Evolutionary conservation across 164 flowering plant genomes (phyloP).

Genomic region (Aristolochia fimbriata): DNA sequence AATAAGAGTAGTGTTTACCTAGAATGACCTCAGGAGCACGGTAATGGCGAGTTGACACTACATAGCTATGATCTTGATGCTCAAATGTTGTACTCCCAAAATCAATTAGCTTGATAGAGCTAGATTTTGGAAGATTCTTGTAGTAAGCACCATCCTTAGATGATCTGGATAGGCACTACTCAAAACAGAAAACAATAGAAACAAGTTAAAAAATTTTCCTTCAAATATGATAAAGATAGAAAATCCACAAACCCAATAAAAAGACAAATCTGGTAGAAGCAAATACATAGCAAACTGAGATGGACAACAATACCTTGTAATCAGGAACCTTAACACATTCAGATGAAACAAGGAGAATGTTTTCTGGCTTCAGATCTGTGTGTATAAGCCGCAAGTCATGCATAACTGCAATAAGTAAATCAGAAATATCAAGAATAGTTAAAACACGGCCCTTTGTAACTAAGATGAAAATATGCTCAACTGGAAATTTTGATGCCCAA

Average conservation of each 20-base stretch:
- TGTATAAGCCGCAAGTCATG: conserved; percentile 83
- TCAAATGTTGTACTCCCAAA: conserved; percentile 91
- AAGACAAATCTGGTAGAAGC: neutral
- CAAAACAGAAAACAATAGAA: conserved; percentile 5
- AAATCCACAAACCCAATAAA: neutral
- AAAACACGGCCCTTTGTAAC: neutral
- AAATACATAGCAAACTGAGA: neutral
- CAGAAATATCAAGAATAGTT: neutral
- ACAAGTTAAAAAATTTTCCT: conserved; percentile 1
- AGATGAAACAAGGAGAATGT: conserved; percentile 80
- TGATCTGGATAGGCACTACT: conserved; percentile 45
- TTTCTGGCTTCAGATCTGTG: conserved; percentile 94
- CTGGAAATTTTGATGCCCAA: neutral
- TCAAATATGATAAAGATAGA: neutral
- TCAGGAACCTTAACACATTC: conserved; percentile 81
- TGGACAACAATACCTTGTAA: conserved; percentile 44
- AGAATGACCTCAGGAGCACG: conserved; percentile 77
- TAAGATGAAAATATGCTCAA: neutral
- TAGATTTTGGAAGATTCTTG: conserved; percentile 75
- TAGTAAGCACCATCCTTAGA: conserved; percentile 59
- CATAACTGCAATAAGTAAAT: conserved; percentile 58
- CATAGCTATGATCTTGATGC: conserved; percentile 78
- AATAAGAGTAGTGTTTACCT: conserved; percentile 28
- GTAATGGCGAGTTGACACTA: conserved; percentile 71
- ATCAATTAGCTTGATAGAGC: conserved; percentile 91